Evolutionary conservation across 2,329 filamentous ascomycete genomes (phyloP), one percentile per base, ranked within the genome.

Genomic region (Ceratocystiopsis minuta): DNA sequence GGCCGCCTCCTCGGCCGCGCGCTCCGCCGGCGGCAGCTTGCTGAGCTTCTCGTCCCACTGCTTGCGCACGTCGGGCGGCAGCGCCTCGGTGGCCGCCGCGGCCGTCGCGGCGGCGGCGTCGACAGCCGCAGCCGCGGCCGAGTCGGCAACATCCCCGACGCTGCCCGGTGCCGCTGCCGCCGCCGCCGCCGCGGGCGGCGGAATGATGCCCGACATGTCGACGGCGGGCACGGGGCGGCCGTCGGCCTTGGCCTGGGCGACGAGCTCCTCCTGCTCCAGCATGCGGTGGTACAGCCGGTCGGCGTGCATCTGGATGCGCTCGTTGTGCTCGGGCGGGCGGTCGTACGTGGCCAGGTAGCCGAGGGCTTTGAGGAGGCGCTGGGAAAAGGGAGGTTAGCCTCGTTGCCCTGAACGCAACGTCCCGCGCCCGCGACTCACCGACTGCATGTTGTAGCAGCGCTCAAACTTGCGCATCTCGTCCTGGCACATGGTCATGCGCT

Each of bases 271-370:
- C 56, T 93, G 85, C 46, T 75, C 70, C 34, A 93, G 60, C 78
- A 96, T 85, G 51, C 80, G 75, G 53, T 88, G 81, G 60, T 86
- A 98, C 35, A 98, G 68, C 48, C 74, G 75, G 62, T 98, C 90
- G 45, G 88, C 88, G 58, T 95, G 87, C 78, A 96, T 84, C 60
- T 96, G 90, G 47, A 98, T 85, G 51, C 80, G 74, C 57, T 95
- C 87, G 52, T 94, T 82, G 40, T 82, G 70, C 28, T 77, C 69
- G 0, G 68, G 62, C 10, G 78, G 64, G 17, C 77, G 72, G 37
- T 80, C 72, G 47, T 73, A 65, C 20, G 73, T 74, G 9, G 75
- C 72, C 32, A 92, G 70, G 56, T 95, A 96, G 5, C 90, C 90
- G 16, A 98, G 63, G 1, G 87, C 86, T 59, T 88, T 86, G 24